A percentile compares a stretch with the other conserved stretches of the same genome.
phyloP scores from a whole-genome alignment of 805 yeast species.

The Blastobotrys peoriensis region DNA sequence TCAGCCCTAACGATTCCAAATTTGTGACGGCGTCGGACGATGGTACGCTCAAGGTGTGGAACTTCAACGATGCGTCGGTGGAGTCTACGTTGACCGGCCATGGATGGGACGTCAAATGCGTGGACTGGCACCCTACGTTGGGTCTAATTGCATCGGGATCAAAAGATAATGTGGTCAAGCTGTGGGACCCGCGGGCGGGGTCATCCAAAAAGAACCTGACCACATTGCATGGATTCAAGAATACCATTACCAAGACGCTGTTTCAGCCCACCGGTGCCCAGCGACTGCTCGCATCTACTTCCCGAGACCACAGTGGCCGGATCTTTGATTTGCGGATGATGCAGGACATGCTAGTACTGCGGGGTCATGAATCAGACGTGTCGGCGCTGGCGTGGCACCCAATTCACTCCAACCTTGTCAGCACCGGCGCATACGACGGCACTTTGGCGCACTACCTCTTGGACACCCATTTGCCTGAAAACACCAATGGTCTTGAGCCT shows the following conservation, averaged over 20 bases:
- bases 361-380: conserved; percentile 79
- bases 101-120: conserved; percentile 97
- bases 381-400: conserved; percentile 93
- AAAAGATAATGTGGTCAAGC: conserved; percentile 84
- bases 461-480: conserved; percentile 34
- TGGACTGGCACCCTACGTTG: conserved; percentile 92
- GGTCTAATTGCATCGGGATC: conserved; percentile 91
- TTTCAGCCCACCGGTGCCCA: conserved; percentile 80
- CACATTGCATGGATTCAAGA: conserved; percentile 87
- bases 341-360: conserved; percentile 65
- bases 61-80: conserved; percentile 79
- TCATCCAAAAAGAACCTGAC: conserved; percentile 52
- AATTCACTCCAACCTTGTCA: conserved; percentile 65
- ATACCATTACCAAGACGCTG: conserved; percentile 78
- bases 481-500: conserved; percentile 30
- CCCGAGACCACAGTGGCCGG: conserved; percentile 83
- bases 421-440: conserved; percentile 89
- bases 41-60: conserved; percentile 85
- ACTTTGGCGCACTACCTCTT: conserved; percentile 69
- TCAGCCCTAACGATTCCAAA: conserved; percentile 84
- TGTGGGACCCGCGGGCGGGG: conserved; percentile 89
- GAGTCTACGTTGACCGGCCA: conserved; percentile 82
- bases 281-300: conserved; percentile 72
- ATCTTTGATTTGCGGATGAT: conserved; percentile 82
- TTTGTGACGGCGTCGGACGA: conserved; percentile 96